A percentile compares a stretch with the other conserved stretches of the same genome.
Evolutionary conservation across 306 rosid genomes (phyloP).

Genomic region (Lathyrus oleraceus): DNA sequence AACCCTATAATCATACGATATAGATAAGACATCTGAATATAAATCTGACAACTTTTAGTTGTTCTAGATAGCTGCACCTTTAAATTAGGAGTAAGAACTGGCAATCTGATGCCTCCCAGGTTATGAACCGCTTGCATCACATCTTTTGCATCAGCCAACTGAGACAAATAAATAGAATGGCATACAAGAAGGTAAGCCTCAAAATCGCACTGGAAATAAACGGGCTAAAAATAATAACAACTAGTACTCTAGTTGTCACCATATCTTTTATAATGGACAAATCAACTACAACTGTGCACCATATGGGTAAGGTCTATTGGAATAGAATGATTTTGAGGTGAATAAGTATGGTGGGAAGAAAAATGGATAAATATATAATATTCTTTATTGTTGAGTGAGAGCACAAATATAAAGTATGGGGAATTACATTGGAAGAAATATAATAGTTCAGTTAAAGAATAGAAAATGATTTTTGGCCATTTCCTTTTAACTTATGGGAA

Average conservation of each 20-base stretch:
- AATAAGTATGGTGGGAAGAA: neutral
- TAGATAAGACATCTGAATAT: constrained; percentile 22
- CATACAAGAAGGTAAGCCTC: constrained; percentile 13
- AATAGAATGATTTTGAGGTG: constrained; percentile 3
- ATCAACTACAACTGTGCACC: constrained; percentile 8
- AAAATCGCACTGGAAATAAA: constrained; percentile 7
- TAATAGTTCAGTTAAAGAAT: neutral
- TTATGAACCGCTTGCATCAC: constrained; percentile 71
- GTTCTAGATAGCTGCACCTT: constrained; percentile 48
- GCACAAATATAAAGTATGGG: constrained; percentile 1
- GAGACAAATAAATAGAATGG: constrained; percentile 22
- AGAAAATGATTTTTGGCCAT: constrained; percentile 4
- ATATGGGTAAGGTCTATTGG: neutral
- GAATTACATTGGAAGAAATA: constrained; percentile 12
- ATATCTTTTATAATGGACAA: constrained; percentile 18
- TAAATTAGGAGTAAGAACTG: constrained; percentile 86
- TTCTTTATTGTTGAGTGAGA: neutral
- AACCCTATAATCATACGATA: constrained; percentile 57
- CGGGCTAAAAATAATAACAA: constrained; percentile 5
- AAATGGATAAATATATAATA: neutral
- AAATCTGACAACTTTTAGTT: neutral
- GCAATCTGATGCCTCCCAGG: constrained; percentile 64
- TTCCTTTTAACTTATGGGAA: neutral
- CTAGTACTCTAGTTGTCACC: constrained; percentile 16
- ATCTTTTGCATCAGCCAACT: constrained; percentile 88